phyloP scores from a whole-genome alignment of 345 rosid genomes.

The Euphorbia peplus region DNA sequence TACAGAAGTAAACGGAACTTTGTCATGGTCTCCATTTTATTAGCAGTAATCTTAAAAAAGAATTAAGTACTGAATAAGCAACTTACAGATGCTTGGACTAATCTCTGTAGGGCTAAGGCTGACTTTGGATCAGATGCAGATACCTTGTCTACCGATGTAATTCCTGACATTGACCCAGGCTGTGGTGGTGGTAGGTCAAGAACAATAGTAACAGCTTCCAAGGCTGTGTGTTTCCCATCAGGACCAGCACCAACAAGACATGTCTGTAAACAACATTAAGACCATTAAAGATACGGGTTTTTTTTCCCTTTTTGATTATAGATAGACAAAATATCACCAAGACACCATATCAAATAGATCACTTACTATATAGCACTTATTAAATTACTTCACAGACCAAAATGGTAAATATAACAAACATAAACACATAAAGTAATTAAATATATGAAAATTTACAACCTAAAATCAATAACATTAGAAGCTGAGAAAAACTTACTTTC shows the following conservation, averaged over 20 bases:
- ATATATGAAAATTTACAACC: not conserved
- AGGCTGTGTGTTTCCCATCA: constrained; percentile 93
- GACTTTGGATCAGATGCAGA: constrained; percentile 99
- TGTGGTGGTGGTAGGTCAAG: constrained; percentile 99
- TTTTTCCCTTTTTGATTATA: not conserved
- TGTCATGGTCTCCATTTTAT: not conserved
- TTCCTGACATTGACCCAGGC: constrained; percentile 90
- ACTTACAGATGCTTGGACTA: constrained; percentile 99
- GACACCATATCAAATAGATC: not conserved
- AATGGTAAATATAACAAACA: not conserved
- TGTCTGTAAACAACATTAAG: constrained; percentile 41
- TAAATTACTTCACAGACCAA: not conserved
- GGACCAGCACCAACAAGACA: constrained; percentile 99
- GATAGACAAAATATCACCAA: not conserved
- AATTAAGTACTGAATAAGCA: constrained; percentile 17
- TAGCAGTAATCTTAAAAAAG: not conserved
- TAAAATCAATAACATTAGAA: not conserved
- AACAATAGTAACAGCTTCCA: constrained; percentile 98
- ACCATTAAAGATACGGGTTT: not conserved
- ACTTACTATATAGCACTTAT: constrained; percentile 10
- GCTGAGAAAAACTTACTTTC: constrained; percentile 54
- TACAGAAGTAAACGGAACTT: not conserved
- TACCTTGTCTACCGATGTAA: constrained; percentile 84
- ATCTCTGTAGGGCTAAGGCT: constrained; percentile 87
- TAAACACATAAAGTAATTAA: constrained; percentile 7